Evolutionary conservation across 1,139 yeast genomes (phyloP), one percentile per base, ranked within the genome.

Genomic region (Geotrichum fermentans): DNA sequence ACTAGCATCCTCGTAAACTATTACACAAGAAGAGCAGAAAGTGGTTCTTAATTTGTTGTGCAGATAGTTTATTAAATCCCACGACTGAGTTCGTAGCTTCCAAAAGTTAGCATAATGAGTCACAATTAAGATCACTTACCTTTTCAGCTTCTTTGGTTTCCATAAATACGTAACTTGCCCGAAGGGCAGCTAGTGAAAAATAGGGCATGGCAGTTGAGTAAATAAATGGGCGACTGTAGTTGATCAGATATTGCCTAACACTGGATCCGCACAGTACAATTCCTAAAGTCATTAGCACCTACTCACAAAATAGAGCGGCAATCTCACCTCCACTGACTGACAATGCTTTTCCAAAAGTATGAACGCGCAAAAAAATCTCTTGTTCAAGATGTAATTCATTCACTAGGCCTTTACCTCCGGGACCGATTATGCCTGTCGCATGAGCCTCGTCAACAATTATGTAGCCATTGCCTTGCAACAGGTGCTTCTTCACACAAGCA

Each of bases 261-360:
- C 50, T 37, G 1, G 50, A 45, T 4, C 55, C 51, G 43, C 64
- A 61, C 2, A 61, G 41, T 2, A 59, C 54, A 13, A 58, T 52
- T 2, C 61, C 59, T 52, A 26, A 20, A n/a, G n/a, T n/a, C n/a
- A n/a, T n/a, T n/a, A n/a, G n/a, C n/a, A n/a, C n/a, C n/a, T n/a
- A n/a, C 11, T 35, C 39, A 28, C 21, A 13, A 36, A 13, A 20
- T 17, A 32, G 20, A 13, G 26, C n/a, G n/a, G n/a, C n/a, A n/a
- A 1, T 17, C 52, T 20, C 45, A 41, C 56, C 61, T 21, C 65
- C 65, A 32, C 56, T 58, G 11, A 58, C 54, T 16, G 56, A 52
- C n/a, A 61, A 50, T 2, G 63, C 64, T 47, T 61, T 61, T 2
- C 65, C 65, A 47, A 61, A 61, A 1, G 65, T 61, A 44, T 59